phyloP scores from a whole-genome alignment of 441 rosid species.

The Syzygium syzygioides region DNA sequence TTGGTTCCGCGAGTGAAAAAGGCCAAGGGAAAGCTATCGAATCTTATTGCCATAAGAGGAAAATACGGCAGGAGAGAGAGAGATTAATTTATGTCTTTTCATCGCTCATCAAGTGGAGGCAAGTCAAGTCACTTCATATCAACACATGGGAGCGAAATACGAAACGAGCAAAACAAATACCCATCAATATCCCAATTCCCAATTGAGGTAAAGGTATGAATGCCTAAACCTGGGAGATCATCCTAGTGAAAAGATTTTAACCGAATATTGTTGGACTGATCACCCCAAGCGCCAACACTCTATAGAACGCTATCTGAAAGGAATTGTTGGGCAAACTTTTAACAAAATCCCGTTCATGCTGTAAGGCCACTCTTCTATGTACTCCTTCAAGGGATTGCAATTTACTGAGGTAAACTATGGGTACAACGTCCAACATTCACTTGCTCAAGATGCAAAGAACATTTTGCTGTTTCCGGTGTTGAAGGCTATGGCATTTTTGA shows the following conservation, averaged over 20 bases:
- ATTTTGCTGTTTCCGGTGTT: neutral
- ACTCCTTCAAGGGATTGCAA: neutral
- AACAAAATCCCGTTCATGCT: neutral
- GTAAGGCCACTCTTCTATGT: neutral
- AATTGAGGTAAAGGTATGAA: neutral
- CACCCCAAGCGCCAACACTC: neutral
- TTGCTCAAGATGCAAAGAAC: neutral
- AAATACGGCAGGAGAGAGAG: neutral
- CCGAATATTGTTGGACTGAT: neutral
- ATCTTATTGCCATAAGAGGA: neutral
- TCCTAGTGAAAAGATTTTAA: neutral
- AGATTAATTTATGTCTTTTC: neutral
- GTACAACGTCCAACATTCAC: neutral
- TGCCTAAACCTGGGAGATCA: neutral
- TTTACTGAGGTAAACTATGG: neutral
- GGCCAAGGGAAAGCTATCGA: neutral
- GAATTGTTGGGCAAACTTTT: neutral
- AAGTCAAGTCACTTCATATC: neutral
- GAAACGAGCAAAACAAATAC: neutral
- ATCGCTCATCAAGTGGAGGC: neutral
- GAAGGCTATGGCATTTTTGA: neutral
- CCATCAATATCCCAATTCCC: neutral
- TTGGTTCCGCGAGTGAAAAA: conserved; percentile 56
- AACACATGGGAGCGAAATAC: neutral
- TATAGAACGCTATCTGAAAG: neutral